Percentiles rank a stretch among this genome's conserved stretches.
phyloP scores from a whole-genome alignment of 129 eudicot genomes.

The Pseudognaphalium luteoalbum region DNA sequence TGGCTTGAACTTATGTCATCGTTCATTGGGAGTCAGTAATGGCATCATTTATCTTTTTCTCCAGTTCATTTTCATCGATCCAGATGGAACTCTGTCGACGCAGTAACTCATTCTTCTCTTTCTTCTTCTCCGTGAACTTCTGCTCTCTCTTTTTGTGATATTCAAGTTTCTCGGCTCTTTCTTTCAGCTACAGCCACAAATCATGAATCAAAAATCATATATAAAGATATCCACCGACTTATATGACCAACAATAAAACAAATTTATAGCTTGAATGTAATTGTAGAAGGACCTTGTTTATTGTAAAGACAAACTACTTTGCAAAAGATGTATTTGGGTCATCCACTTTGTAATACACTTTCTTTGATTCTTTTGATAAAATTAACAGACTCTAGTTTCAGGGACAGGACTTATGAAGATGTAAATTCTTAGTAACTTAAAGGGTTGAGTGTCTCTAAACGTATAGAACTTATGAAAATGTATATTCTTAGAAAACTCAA shows the following conservation, averaged over 20 bases:
- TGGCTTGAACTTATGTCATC: background rate
- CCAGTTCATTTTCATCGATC: conserved; percentile 65
- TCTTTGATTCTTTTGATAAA: background rate
- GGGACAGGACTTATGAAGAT: background rate
- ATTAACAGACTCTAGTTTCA: background rate
- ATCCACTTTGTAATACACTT: background rate
- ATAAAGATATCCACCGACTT: background rate
- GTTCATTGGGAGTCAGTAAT: conserved; percentile 31
- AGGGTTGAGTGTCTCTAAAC: too few relatives aligned
- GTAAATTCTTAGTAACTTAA: background rate
- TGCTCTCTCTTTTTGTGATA: conserved; percentile 69
- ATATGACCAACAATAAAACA: background rate
- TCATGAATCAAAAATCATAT: background rate
- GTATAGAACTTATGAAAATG: too few relatives aligned
- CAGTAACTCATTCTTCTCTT: conserved; percentile 54
- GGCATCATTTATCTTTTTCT: conserved; percentile 41
- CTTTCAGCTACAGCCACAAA: conserved; percentile 55
- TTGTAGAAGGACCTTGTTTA: background rate
- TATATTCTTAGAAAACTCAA: too few relatives aligned
- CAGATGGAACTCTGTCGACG: conserved; percentile 67
- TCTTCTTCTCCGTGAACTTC: conserved; percentile 51
- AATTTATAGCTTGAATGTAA: background rate
- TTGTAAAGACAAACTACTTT: background rate
- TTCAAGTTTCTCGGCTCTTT: conserved; percentile 75
- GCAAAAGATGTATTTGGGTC: background rate